Base-by-base conservation (phyloP, 2,329 filamentous ascomycete genomes). In the Penicillium paneum region DNA sequence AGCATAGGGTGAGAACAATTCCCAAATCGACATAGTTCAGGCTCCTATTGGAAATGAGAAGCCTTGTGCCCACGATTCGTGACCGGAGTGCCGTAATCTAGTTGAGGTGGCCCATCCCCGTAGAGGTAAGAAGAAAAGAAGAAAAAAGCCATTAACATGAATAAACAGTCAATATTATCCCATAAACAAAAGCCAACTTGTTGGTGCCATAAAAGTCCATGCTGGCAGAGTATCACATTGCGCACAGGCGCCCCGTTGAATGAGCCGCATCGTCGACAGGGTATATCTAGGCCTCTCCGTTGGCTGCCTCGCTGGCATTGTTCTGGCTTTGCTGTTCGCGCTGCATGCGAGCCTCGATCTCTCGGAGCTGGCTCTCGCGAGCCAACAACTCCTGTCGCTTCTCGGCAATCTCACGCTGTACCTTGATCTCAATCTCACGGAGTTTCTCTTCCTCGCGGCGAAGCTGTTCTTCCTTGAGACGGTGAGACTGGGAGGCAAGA, bases 371-470 rank as follows among this genome's bases (percentile, higher is more conserved):
- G 71, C 91, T 96, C 81, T 99, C 94, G 76, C 94, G 91, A 63
- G 94, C 94, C 77, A 99, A 76, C 59, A 99, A 84, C 79, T 99
- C 94, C 80, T 99, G 94, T 80, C 94, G 88, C 86, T 99, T 99
- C 85, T 97, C 94, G 79, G 97, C 96, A 81, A 99, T 99, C 79
- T 99, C 94, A 73, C 94, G 90, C 81, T 99, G 94, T 61, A 99
- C 94, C 87, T 99, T 99, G 81, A 97, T 83, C 76, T 99, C 94
- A 74, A 99, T 97, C 81, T 99, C 94, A 76, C 94, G 90, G 62
- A 99, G 88, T 83, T 99, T 99, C 88, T 99, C 94, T 81, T 99
- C 94, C 78, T 99, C 94, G 71, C 94, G 91, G 73, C 94, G 91
- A 67, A 99, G 89, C 78, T 99, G 94, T 79, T 99, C 94, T 77